Evolutionary conservation across 2,329 filamentous ascomycete species (phyloP), one percentile per base, ranked within the genome.

Genomic region (Alternaria sp.): DNA sequence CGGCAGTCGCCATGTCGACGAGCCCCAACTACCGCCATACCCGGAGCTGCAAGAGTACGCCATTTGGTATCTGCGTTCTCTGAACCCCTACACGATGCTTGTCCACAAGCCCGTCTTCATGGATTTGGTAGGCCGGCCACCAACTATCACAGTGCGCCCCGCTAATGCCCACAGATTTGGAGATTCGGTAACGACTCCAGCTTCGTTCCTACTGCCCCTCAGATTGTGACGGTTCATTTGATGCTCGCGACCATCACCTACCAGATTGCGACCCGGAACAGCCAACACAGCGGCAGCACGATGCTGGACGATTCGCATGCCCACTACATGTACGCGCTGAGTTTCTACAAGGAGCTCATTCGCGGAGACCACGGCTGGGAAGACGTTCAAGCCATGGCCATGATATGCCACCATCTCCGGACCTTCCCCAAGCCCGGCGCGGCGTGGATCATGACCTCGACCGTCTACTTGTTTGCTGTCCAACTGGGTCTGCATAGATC

Each of bases 361-460:
- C 83, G 83, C 6, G 87, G 88, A 17, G 86, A 86, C 55, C 87
- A 87, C 59, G 88, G 87, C 0, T 80, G 93, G 13, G 83, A 88
- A 49, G 88, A 92, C 55, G 84, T 93, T 8, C 92, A 96, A 77
- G 92, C 91, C 4, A 78, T 96, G 71, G 84, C 89, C 11, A 82
- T 96, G 80, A 88, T 96, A 17, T 89, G 89, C 62, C 81, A 87
- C 4, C 91, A 95, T 75, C 86, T 92, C 5, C 88, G 93, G 62
- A 89, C 88, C 54, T 93, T 96, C 62, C 91, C 92, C 28, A 93
- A 94, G 71, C 91, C 93, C 1, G 91, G 91, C 12, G 88, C 90
- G 45, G 91, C 90, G 57, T 90, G 89, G 80, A 86, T 91, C 68
- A 84, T 94, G 63, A 86, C 86, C 30, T 88, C 87, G 56, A 84